phyloP scores from a whole-genome alignment of 176 grass and related monocot species.

The Phoenix roebelenii region DNA sequence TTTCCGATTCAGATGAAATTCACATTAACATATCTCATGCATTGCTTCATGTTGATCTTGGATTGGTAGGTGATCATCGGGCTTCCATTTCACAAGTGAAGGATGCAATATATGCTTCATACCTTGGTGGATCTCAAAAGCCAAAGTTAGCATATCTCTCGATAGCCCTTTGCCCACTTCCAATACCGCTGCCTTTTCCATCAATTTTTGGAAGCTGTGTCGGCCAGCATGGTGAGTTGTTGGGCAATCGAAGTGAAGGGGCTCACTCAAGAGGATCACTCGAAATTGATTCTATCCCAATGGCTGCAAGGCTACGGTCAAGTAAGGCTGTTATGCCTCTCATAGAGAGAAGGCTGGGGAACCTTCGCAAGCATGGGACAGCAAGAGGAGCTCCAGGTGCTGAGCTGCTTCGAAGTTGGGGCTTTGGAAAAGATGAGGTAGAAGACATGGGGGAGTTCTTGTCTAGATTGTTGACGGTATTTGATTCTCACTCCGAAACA shows the following conservation, averaged over 20 bases:
- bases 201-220: constrained; percentile 47
- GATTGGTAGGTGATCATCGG: constrained; percentile 33
- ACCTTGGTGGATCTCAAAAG: constrained; percentile 23
- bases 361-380: constrained; percentile 45
- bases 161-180: constrained; percentile 46
- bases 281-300: constrained; percentile 50
- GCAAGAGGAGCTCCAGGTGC: constrained; percentile 45
- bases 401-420: constrained; percentile 52
- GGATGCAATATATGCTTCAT: constrained; percentile 20
- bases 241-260: constrained; percentile 19
- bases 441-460: constrained; percentile 72
- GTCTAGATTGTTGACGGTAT: constrained; percentile 39
- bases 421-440: constrained; percentile 71
- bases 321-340: constrained; percentile 54
- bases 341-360: constrained; percentile 44
- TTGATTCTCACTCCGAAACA: constrained; percentile 25
- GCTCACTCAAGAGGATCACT: constrained; percentile 42
- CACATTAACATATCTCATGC: too few species aligned
- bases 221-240: constrained; percentile 51
- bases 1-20: background rate
- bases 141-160: constrained; percentile 67
- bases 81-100: constrained; percentile 67
- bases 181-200: constrained; percentile 81
- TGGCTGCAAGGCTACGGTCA: constrained; percentile 56
- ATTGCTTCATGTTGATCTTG: background rate